A percentile compares a stretch with the other conserved stretches of the same genome.
These are phyloP conservation scores for Phytopythium aichiense DNA, from an alignment of 352 stramenopile genomes.

Conservation along the genomic window DNA sequence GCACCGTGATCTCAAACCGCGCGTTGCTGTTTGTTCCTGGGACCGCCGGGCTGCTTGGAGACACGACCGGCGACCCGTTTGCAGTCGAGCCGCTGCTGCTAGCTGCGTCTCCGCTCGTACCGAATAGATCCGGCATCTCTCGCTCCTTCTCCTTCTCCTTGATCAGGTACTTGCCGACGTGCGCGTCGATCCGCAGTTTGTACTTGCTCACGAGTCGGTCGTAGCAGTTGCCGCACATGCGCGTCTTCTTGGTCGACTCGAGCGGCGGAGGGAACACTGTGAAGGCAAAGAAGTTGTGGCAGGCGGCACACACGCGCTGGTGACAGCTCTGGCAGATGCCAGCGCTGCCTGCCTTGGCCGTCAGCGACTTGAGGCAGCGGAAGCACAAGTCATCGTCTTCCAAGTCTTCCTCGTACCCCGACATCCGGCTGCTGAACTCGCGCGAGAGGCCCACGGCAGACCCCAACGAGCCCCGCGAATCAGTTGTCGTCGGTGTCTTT, in stretches of 20 bases:
- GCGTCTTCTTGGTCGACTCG: constrained; percentile 55
- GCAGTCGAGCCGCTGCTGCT: constrained; percentile 7
- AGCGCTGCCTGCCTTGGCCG: constrained; percentile 10
- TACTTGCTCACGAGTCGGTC: constrained; percentile 56
- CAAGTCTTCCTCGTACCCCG: constrained; percentile 32
- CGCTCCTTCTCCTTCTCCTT: constrained; percentile 39
- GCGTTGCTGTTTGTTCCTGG: constrained; percentile 16
- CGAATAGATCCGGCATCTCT: constrained; percentile 20
- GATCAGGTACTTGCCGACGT: constrained; percentile 69
- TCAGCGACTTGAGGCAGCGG: constrained; percentile 45
- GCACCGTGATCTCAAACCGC: constrained; percentile 58
- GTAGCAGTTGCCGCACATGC: constrained; percentile 68
- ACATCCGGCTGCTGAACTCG: constrained; percentile 7
- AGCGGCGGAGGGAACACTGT: constrained; percentile 63
- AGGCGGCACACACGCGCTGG: constrained; percentile 56
- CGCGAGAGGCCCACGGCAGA: neutral
- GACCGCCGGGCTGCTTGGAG: neutral
- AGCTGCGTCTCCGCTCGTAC: neutral
- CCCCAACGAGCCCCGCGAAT: neutral
- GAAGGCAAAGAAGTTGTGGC: constrained; percentile 60
- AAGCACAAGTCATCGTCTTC: constrained; percentile 61
- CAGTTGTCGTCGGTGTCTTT: neutral
- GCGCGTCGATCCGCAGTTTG: constrained; percentile 59
- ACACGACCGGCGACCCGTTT: neutral
- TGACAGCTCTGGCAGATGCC: constrained; percentile 55